Evolutionary conservation across 768 basidiomycete species (phyloP).

Genomic region (Cyclocybe aegerita): DNA sequence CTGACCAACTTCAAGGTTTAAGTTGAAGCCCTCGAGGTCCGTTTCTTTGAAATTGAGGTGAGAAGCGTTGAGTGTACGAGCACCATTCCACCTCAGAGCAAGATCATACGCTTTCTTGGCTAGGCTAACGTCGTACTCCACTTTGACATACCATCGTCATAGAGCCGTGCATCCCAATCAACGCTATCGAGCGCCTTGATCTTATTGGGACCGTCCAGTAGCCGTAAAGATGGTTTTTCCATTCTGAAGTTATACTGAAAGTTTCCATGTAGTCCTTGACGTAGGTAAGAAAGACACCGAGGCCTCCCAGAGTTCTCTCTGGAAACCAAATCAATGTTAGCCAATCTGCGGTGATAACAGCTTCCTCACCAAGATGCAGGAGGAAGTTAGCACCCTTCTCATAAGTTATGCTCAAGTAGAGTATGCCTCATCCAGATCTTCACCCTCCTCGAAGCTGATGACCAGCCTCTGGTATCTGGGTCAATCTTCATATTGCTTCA

Average conservation of each 20-base stretch:
- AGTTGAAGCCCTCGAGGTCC: constrained; percentile 66
- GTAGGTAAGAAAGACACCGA: constrained; percentile 84
- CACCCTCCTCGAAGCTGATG: constrained; percentile 68
- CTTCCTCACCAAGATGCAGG: constrained; percentile 66
- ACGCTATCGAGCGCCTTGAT: constrained; percentile 65
- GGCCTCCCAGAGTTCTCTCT: constrained; percentile 78
- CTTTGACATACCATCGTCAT: constrained; percentile 75
- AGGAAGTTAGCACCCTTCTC: constrained; percentile 91
- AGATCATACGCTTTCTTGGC: constrained; percentile 70
- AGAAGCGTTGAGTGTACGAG: constrained; percentile 48
- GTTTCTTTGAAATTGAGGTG: constrained; percentile 52
- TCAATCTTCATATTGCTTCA: constrained; percentile 55
- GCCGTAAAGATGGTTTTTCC: constrained; percentile 76
- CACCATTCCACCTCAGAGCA: constrained; percentile 71
- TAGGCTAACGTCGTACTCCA: constrained; percentile 74
- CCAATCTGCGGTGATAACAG: not conserved
- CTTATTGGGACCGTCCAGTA: constrained; percentile 68
- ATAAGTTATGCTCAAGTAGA: constrained; percentile 73
- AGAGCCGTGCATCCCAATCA: constrained; percentile 85
- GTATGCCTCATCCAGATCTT: constrained; percentile 83
- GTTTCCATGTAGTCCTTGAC: constrained; percentile 79
- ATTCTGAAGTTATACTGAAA: constrained; percentile 78
- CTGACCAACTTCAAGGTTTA: constrained; percentile 78
- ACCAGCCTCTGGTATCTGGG: constrained; percentile 82
- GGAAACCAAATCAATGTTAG: not conserved